Base-by-base conservation (phyloP, 805 yeast genomes). In the Wickerhamiella hasegawae region DNA sequence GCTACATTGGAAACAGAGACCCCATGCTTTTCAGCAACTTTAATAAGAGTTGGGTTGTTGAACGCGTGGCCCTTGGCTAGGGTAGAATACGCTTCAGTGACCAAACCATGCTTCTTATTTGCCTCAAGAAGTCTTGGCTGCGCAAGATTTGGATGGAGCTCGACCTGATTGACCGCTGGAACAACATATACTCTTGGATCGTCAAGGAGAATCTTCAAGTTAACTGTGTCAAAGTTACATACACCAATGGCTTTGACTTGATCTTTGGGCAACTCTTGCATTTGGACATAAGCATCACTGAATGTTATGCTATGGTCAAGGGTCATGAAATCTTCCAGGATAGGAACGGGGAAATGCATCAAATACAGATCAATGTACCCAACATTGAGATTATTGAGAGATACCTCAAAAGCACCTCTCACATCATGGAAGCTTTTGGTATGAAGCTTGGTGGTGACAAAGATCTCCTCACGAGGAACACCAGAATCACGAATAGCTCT, bases 151-250 rank as follows among this genome's bases (percentile, higher is more conserved):
- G 84, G 83, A 54, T 80, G 90, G 37, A 71, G 56, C 58, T 81
- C 92, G 39, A 77, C 63, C 60, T 81, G 92, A 57, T 75, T 71
- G 18, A 64, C 70, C n/a, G 68, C 82, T 9, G 93, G 93, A n/a
- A 62, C 65, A 30, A 68, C 24, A 22, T 55, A 68, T 35, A 68
- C 68, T 29, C 61, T 63, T 10, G 56, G 54, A 17, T 40, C 40
- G 9, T 22, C 34, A 37, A 78, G 58, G 41, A 79, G 60, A 30
- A 53, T 60, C 37, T 64, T 58, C 38, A 76, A 51, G 41, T 71
- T 67, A 41, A 60, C 62, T 16, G 64, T 50, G n/a, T 76, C 64
- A 48, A 72, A 70, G 57, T 79, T 79, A 15, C 82, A 74, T 20
- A 79, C 80, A 42, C 87, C 90, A 52, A 79, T 67, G 24, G 82